Conservation (phyloP, 2,329 filamentous ascomycete species). For the Alternaria triticina region DNA sequence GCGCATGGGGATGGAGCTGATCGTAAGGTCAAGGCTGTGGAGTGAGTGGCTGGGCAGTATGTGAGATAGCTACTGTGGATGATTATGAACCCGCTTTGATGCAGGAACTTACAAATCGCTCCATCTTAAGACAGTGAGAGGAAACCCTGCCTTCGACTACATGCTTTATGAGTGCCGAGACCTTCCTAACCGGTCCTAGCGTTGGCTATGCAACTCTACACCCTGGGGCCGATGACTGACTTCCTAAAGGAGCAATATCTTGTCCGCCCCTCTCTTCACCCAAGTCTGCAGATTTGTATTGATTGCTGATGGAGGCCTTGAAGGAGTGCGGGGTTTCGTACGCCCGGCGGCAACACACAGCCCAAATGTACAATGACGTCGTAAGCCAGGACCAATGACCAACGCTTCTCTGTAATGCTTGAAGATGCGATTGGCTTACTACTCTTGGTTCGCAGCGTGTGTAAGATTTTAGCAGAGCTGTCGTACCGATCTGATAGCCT, state of each 20-base stretch:
- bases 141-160: neutral
- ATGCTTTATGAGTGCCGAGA: neutral
- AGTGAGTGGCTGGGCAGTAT: neutral
- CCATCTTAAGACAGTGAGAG: neutral
- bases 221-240: neutral
- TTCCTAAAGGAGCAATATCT: neutral
- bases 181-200: neutral
- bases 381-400: neutral
- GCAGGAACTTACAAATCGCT: no score
- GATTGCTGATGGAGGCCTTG: neutral
- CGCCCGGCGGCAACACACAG: neutral
- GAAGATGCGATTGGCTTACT: neutral
- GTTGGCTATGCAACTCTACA: neutral
- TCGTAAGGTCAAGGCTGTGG: neutral
- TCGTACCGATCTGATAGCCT: neutral
- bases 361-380: neutral
- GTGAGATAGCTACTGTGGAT: no score
- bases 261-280: neutral
- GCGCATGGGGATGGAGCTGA: slow-evolving; percentile 18
- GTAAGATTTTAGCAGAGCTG: neutral
- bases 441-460: neutral
- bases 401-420: neutral
- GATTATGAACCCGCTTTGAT: no score
- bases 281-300: neutral
- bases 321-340: neutral